phyloP scores from a whole-genome alignment of 352 stramenopile species.

The Pythium volutum region DNA sequence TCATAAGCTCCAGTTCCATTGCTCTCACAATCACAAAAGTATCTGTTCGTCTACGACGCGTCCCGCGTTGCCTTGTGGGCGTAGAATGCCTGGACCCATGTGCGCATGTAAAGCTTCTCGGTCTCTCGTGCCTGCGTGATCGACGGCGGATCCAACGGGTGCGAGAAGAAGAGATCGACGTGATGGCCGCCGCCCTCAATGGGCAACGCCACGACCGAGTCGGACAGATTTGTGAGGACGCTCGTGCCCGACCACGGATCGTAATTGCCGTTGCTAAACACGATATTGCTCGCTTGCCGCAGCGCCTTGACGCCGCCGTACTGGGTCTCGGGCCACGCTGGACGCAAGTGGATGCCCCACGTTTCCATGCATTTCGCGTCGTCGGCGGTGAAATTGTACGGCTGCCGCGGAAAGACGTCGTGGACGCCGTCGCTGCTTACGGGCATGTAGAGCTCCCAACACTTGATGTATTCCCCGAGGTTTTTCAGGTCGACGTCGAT shows the following conservation, averaged over 20 bases:
- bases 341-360: conserved; percentile 62
- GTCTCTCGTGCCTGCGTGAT: conserved; percentile 62
- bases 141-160: conserved; percentile 76
- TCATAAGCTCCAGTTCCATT: no score
- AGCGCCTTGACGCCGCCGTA: conserved; percentile 73
- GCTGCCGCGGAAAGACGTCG: conserved; percentile 86
- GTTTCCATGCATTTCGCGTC: conserved; percentile 55
- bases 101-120: conserved; percentile 76
- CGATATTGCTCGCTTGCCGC: conserved; percentile 87
- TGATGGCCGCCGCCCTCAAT: conserved; percentile 84
- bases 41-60: background rate
- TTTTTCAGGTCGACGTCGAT: conserved; percentile 41
- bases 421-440: conserved; percentile 52
- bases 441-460: conserved; percentile 75
- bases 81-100: conserved; percentile 54
- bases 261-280: conserved; percentile 94
- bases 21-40: background rate
- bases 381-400: conserved; percentile 63
- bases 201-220: conserved; percentile 68
- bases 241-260: conserved; percentile 92
- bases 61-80: background rate
- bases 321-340: conserved; percentile 61
- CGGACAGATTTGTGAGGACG: conserved; percentile 67
- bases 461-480: conserved; percentile 72
- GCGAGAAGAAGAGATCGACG: conserved; percentile 91